Evolutionary conservation across 768 basidiomycete species (phyloP), one percentile per base, ranked within the genome.

Genomic region (Lentinula lateritia): DNA sequence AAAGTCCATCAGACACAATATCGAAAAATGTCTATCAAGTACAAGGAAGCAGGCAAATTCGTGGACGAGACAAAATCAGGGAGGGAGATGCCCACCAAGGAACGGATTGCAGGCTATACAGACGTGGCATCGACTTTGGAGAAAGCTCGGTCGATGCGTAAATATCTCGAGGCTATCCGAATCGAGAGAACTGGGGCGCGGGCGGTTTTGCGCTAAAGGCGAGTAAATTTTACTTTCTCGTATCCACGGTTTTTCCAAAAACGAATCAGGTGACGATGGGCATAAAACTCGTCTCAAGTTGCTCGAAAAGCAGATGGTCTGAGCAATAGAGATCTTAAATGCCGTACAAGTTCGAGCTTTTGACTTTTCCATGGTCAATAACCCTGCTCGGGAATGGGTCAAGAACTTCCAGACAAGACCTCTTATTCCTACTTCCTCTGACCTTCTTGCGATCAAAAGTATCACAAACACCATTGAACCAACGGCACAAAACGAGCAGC

Each of bases 181-280:
- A 66, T 68, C 0, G 75, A 76, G 53, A 68, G 66, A 50, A 61
- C 64, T 0, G 75, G 75, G 75, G 0, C 62, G 73, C 34, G 64
- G 50, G n/a, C 66, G 73, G 2, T 76, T 75, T 62, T 73, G 74
- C 42, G 50, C 74, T 6, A 72, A 73, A 65, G 65, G 74, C 67
- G 38, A 12, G 68, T 62, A 28, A 0, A 1, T 23, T 23, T 23
- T 23, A 23, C 23, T 23, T 23, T n/a, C 18, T n/a, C 45, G 15
- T 20, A 9, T 7, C 9, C 10, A 28, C 15, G n/a, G 18, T 39
- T 10, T 18, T 20, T 28, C 20, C 35, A 42, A 20, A 6, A 16
- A 32, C 18, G 9, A 9, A 12, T 32, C 58, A 74, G 73, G 65
- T 60, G 73, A 75, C 34, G 65, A 68, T 36, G 67, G 71, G 18